A percentile compares a stretch with the other conserved stretches of the same genome.
Evolutionary conservation across 371 early-diverging fungal species (phyloP).

Genomic region (Edhazardia aedis): DNA sequence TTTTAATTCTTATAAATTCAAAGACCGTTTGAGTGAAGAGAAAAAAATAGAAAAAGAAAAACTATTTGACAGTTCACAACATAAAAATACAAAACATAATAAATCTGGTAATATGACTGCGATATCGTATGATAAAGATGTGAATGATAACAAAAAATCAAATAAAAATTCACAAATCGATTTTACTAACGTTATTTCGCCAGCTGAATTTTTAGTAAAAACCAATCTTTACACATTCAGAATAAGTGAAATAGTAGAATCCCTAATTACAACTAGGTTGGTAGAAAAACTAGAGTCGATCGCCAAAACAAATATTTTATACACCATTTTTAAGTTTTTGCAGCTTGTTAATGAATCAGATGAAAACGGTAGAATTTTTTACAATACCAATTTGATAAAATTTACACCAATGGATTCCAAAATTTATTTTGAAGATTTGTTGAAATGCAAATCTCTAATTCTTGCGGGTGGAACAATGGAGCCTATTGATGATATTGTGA

Average conservation of each 20-base stretch:
- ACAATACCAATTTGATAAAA: conserved; percentile 13
- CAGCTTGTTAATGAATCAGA: conserved; percentile 29
- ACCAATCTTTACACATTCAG: conserved; percentile 28
- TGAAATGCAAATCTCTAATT: conserved; percentile 58
- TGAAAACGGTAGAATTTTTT: conserved; percentile 17
- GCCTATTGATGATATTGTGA: conserved; percentile 44
- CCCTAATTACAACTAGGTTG: conserved; percentile 4
- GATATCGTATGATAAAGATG: no score
- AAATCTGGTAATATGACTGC: no score
- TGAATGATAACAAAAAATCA: neutral
- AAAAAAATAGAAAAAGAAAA: no score
- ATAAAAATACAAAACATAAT: no score
- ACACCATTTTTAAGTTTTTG: no score
- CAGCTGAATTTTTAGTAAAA: conserved; percentile 32
- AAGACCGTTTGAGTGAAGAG: no score
- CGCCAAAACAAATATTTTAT: no score
- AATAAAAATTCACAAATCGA: no score
- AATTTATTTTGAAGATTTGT: conserved; percentile 55
- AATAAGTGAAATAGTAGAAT: conserved; percentile 35
- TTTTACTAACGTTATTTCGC: no score
- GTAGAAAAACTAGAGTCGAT: conserved; percentile 15
- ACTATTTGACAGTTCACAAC: no score
- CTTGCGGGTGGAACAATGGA: conserved; percentile 86
- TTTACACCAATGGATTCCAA: conserved; percentile 61
- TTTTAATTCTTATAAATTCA: no score